Base-by-base conservation (phyloP, 768 basidiomycete species). In the Russula sp. region DNA sequence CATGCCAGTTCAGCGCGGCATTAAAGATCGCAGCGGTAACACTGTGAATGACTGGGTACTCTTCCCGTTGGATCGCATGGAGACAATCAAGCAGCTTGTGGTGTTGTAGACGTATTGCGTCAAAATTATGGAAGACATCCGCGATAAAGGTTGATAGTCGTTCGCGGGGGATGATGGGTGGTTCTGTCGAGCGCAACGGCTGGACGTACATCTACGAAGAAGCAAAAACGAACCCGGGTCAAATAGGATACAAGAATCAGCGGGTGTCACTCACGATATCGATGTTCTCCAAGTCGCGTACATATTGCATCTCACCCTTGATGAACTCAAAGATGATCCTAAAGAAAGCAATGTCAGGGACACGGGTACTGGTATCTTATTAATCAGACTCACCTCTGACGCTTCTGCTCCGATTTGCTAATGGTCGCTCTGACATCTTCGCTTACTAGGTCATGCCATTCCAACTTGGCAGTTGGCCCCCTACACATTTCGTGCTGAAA, bases 321-420 rank as follows among this genome's bases (percentile, higher is more conserved):
- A 97, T 96, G 66, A 96, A 74, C 77, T 97, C 94, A 71, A 95
- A 97, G 57, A 96, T 94, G 70, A 94, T 86, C 49, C 92, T 94
- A 67, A 42, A 13, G 18, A 36, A 65, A 62, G 16, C 26, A 3
- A 51, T 57, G 36, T 42, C 57, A 61, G n/a, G 36, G 13, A 13
- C 18, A 20, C 51, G 44, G 26, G 20, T 16, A 42, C 32, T 13
- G 6, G 28, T 32, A 50, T 50, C 38, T n/a, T 24, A 18, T 54
- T 7, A 18, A 13, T 61, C 55, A 4, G 44, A 75, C 91, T 75
- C 73, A 94, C 92, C 87, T 82, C 76, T 96, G 94, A 38, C 92
- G 84, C 73, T 92, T 92, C 22, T 82, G 79, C 72, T 93, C 92
- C 49, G 87, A 79, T 76, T 92, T 92, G 13, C 82, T 75, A 64